phyloP scores from a whole-genome alignment of 2,329 filamentous ascomycete genomes.

The Herpomyces periplanetae region DNA sequence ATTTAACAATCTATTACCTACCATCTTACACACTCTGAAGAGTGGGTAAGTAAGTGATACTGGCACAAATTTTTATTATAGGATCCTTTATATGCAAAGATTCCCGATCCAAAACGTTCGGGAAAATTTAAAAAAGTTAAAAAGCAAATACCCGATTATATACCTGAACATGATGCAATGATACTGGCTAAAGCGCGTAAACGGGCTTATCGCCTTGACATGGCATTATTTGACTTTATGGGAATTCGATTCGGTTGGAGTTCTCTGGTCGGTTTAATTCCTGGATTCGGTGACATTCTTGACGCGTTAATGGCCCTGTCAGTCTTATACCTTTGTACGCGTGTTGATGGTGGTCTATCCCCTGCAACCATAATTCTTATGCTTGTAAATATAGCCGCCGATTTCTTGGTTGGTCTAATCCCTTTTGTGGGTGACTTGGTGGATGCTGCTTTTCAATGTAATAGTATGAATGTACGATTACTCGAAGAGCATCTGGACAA shows the following conservation, averaged over 20 bases:
- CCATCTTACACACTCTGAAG: no score
- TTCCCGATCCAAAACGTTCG: slow-evolving; percentile 25
- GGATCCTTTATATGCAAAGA: slow-evolving; percentile 64
- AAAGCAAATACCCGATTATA: slow-evolving; percentile 43
- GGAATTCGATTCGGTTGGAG: slow-evolving; percentile 65
- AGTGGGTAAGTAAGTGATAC: no score
- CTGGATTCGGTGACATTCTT: slow-evolving; percentile 36
- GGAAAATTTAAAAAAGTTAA: slow-evolving; percentile 44
- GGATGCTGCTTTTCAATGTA: slow-evolving; percentile 31
- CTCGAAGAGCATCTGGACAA: slow-evolving; percentile 25
- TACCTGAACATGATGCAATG: slow-evolving; percentile 41
- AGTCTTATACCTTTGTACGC: slow-evolving; percentile 28
- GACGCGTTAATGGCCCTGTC: slow-evolving; percentile 34
- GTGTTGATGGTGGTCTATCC: slow-evolving; percentile 37
- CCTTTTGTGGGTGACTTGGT: slow-evolving; percentile 35
- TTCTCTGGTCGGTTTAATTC: slow-evolving; percentile 44
- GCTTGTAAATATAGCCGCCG: slow-evolving; percentile 35
- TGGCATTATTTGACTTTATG: slow-evolving; percentile 38
- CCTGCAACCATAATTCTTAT: slow-evolving; percentile 20
- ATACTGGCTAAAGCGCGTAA: slow-evolving; percentile 55
- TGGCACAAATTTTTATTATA: slow-evolving; percentile 7
- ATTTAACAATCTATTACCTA: no score
- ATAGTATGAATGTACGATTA: slow-evolving; percentile 31
- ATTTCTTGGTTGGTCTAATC: slow-evolving; percentile 31
- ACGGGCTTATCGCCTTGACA: slow-evolving; percentile 49